phyloP scores from a whole-genome alignment of 495 filamentous ascomycete species.

The Geopyxis carbonaria region DNA sequence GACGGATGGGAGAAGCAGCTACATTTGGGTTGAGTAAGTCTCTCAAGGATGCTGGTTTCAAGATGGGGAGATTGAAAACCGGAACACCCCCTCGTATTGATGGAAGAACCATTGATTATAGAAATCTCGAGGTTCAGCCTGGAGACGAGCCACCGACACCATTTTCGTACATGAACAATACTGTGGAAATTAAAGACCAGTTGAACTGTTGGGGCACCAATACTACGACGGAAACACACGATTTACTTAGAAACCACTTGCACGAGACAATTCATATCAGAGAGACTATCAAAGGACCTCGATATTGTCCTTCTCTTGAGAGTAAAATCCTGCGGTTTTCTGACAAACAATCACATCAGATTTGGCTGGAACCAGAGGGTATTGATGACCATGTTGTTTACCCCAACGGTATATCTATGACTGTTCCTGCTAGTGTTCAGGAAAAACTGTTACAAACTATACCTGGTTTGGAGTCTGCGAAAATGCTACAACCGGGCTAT shows the following conservation, averaged over 20 bases:
- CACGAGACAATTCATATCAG: conserved; percentile 90
- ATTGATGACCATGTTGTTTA: conserved; percentile 85
- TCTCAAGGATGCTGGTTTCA: conserved; percentile 73
- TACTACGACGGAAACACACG: conserved; percentile 68
- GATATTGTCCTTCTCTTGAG: conserved; percentile 91
- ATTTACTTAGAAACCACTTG: conserved; percentile 70
- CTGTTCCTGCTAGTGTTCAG: conserved; percentile 72
- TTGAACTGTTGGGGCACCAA: conserved; percentile 66
- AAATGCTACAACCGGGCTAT: conserved; percentile 91
- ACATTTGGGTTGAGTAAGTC: conserved; percentile 90
- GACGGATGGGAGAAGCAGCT: conserved; percentile 84
- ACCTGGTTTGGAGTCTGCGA: conserved; percentile 68
- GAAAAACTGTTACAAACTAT: conserved; percentile 70
- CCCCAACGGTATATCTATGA: conserved; percentile 95
- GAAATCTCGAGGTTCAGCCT: conserved; percentile 46
- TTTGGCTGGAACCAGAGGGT: conserved; percentile 96
- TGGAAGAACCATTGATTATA: conserved; percentile 65
- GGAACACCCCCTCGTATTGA: conserved; percentile 85
- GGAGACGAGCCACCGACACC: conserved; percentile 78
- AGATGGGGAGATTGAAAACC: conserved; percentile 82
- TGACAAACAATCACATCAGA: conserved; percentile 58
- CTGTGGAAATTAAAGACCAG: conserved; percentile 61
- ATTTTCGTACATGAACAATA: conserved; percentile 76
- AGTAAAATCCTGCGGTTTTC: conserved; percentile 83
- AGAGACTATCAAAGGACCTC: conserved; percentile 81